A percentile compares a stretch with the other conserved stretches of the same genome.
Evolutionary conservation across 1,284 basidiomycete species (phyloP).

Genomic region (Ustilago hordei): DNA sequence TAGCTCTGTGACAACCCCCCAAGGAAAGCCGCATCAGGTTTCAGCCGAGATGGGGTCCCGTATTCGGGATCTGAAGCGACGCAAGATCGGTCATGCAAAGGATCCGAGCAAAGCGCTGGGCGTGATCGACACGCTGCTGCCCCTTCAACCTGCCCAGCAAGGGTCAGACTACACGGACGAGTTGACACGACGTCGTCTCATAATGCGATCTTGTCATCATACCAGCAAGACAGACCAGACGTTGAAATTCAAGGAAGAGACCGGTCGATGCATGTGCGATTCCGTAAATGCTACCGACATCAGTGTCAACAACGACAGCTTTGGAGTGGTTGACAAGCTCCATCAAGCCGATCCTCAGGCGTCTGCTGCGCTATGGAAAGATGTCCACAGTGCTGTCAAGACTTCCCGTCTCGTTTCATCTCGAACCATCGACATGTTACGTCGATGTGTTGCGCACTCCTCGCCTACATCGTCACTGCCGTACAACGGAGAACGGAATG

Average conservation of each 20-base stretch:
- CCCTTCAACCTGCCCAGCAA: neutral
- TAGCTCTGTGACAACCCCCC: neutral
- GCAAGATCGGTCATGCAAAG: conserved; percentile 6
- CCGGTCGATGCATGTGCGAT: conserved; percentile 3
- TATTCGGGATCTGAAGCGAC: conserved; percentile 13
- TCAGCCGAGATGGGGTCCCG: neutral
- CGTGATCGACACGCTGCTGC: conserved; percentile 18
- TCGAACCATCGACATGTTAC: conserved; percentile 34
- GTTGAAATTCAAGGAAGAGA: neutral
- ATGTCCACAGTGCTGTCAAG: conserved; percentile 19
- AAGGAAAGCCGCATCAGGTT: neutral
- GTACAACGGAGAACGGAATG: conserved; percentile 22
- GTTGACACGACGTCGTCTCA: conserved; percentile 24
- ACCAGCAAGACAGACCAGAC: neutral
- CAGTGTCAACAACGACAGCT: neutral
- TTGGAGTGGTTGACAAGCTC: neutral
- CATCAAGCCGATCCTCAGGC: conserved; percentile 4
- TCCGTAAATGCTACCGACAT: neutral
- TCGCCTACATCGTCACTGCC: conserved; percentile 13
- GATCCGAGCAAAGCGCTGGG: neutral
- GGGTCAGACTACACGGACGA: conserved; percentile 6
- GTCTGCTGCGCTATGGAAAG: conserved; percentile 26
- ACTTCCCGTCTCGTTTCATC: conserved; percentile 13
- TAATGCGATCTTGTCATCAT: conserved; percentile 16
- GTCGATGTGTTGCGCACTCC: conserved; percentile 31